phyloP scores from a whole-genome alignment of 1,284 basidiomycete species.

The Cryptococcus maquisensis region DNA sequence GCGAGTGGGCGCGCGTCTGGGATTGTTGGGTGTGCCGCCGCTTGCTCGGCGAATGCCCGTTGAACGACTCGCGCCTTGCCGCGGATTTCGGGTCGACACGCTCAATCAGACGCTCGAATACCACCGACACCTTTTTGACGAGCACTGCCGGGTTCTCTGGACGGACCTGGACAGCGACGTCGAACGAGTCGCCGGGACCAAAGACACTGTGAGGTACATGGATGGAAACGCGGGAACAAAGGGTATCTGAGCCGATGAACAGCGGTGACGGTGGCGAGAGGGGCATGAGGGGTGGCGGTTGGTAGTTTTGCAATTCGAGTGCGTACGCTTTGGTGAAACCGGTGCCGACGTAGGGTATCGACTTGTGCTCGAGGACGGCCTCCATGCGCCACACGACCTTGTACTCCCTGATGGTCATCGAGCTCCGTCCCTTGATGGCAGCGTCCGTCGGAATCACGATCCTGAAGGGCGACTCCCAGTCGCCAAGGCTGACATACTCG shows the following conservation, averaged over 20 bases:
- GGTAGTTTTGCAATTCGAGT: conserved; percentile 30
- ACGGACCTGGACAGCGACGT: conserved; percentile 23
- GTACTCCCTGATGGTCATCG: conserved; percentile 34
- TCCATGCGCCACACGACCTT: conserved; percentile 39
- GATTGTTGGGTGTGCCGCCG: not conserved
- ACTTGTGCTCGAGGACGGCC: conserved; percentile 33
- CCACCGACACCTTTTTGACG: conserved; percentile 27
- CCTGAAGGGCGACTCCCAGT: conserved; percentile 30
- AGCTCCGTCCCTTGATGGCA: conserved; percentile 15
- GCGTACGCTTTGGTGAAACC: conserved; percentile 25
- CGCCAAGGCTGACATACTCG: conserved; percentile 20
- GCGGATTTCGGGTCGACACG: conserved; percentile 4
- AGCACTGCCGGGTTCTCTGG: conserved; percentile 20
- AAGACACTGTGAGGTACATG: conserved; percentile 26
- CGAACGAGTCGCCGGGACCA: conserved; percentile 33
- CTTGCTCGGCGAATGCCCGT: not conserved
- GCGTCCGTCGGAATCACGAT: conserved; percentile 31
- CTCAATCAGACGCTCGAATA: conserved; percentile 30
- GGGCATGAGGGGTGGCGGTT: conserved; percentile 18
- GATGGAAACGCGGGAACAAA: conserved; percentile 20
- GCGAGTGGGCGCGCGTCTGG: not conserved
- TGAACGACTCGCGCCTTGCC: not conserved
- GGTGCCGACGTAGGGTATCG: conserved; percentile 35
- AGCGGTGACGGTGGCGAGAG: conserved; percentile 26
- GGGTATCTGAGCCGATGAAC: conserved; percentile 16